phyloP scores from a whole-genome alignment of 768 basidiomycete species.

The Gautieria morchelliformis region DNA sequence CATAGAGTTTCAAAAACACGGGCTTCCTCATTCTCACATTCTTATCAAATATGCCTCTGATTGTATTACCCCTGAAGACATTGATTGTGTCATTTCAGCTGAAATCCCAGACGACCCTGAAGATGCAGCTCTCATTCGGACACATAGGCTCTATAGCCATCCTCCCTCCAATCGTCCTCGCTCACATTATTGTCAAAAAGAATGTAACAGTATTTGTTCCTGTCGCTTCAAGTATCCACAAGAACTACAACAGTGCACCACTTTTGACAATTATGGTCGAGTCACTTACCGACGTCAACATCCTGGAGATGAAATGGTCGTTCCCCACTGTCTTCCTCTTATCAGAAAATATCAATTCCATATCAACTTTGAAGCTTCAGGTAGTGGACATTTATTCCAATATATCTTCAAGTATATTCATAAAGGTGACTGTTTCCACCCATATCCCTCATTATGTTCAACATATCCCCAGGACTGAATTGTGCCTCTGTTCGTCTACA shows the following conservation, averaged over 20 bases:
- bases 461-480: background rate
- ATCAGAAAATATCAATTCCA: slow-evolving; percentile 24
- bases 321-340: slow-evolving; percentile 20
- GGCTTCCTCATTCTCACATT: slow-evolving; percentile 34
- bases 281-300: slow-evolving; percentile 20
- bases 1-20: too few relatives aligned
- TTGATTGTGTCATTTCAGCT: slow-evolving; percentile 26
- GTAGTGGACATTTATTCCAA: slow-evolving; percentile 23
- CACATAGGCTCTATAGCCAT: slow-evolving; percentile 30
- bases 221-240: slow-evolving; percentile 20
- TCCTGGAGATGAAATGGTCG: slow-evolving; percentile 19
- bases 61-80: slow-evolving; percentile 17
- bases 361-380: slow-evolving; percentile 27
- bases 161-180: too few relatives aligned
- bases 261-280: slow-evolving; percentile 19
- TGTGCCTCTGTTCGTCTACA: background rate
- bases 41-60: slow-evolving; percentile 22
- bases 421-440: slow-evolving; percentile 15
- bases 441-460: background rate
- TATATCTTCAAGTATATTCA: too few relatives aligned
- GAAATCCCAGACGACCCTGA: too few relatives aligned
- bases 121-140: slow-evolving; percentile 16
- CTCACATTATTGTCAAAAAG: slow-evolving; percentile 22
- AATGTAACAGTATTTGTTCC: slow-evolving; percentile 8
- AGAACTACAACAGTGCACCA: slow-evolving; percentile 13